Percentiles rank a stretch among this genome's conserved stretches.
These are phyloP conservation scores for Spirogloea muscicola DNA, from an alignment of 139 green algal species.

Conservation along the genomic window DNA sequence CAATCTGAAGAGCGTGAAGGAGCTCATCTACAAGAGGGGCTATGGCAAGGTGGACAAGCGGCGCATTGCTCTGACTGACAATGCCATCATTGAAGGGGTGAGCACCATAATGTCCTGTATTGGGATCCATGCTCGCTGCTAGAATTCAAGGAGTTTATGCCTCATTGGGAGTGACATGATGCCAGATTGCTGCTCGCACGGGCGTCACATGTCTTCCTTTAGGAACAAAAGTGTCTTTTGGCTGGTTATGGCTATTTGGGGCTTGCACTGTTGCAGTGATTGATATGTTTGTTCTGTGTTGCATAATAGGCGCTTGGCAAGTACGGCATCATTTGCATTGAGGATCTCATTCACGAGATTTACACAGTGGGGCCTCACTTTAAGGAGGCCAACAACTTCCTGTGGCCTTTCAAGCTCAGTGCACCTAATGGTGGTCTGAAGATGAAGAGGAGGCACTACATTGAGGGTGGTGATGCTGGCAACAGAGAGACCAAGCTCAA, in stretches of 20 bases:
- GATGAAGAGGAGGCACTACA: slow-evolving; percentile 96
- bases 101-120: too few relatives aligned
- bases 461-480: slow-evolving; percentile 94
- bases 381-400: slow-evolving; percentile 97
- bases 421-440: slow-evolving; percentile 74
- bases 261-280: too few relatives aligned
- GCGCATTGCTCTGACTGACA: slow-evolving; percentile 94
- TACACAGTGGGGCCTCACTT: slow-evolving; percentile 89
- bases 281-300: too few relatives aligned
- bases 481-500: slow-evolving; percentile 98
- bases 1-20: slow-evolving; percentile 95
- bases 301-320: slow-evolving; percentile 60
- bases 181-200: too few relatives aligned
- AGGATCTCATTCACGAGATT: slow-evolving; percentile 99
- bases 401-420: slow-evolving; percentile 98
- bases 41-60: slow-evolving; percentile 93
- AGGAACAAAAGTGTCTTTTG: too few relatives aligned
- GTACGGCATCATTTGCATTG: slow-evolving; percentile 95
- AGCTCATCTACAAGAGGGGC: slow-evolving; percentile 99
- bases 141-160: too few relatives aligned
- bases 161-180: too few relatives aligned
- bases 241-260: too few relatives aligned
- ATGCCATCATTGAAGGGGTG: slow-evolving; percentile 88
- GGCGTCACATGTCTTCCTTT: too few relatives aligned
- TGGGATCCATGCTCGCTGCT: too few relatives aligned